Percentiles rank a stretch among this genome's conserved stretches.
Evolutionary conservation across 73 alveolate genomes (phyloP).

Genomic region (Tetrahymena borealis): DNA sequence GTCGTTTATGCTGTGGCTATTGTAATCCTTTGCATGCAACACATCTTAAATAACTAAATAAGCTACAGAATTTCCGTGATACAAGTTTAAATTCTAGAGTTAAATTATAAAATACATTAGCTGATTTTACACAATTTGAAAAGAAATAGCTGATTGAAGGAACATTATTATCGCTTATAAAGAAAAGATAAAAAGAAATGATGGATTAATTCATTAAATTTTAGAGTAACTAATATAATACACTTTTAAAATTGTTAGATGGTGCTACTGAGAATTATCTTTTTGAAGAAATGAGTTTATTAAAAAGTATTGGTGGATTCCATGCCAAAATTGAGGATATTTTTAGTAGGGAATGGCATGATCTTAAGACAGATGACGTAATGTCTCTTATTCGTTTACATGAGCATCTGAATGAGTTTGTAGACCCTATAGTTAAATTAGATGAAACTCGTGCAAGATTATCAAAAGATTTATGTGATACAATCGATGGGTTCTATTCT

Average conservation of each 20-base stretch:
- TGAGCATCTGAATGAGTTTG: not conserved
- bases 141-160: not conserved
- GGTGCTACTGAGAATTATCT: not conserved
- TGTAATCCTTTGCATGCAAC: not conserved
- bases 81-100: not conserved
- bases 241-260: not conserved
- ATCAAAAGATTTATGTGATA: not conserved
- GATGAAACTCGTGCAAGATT: not conserved
- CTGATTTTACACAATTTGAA: not conserved
- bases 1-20: not conserved
- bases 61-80: not conserved
- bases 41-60: not conserved
- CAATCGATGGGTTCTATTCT: not conserved
- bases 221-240: not conserved
- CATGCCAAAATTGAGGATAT: not conserved
- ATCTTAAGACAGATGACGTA: not conserved
- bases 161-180: not conserved
- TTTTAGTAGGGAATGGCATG: not conserved
- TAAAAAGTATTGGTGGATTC: not conserved
- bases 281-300: not conserved
- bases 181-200: not conserved
- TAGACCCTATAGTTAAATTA: not conserved
- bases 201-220: not conserved
- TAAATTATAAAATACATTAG: not conserved
- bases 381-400: not conserved